A percentile compares a stretch with the other conserved stretches of the same genome.
phyloP scores from a whole-genome alignment of 495 filamentous ascomycete genomes.

The Trichocladium uniseriatum region DNA sequence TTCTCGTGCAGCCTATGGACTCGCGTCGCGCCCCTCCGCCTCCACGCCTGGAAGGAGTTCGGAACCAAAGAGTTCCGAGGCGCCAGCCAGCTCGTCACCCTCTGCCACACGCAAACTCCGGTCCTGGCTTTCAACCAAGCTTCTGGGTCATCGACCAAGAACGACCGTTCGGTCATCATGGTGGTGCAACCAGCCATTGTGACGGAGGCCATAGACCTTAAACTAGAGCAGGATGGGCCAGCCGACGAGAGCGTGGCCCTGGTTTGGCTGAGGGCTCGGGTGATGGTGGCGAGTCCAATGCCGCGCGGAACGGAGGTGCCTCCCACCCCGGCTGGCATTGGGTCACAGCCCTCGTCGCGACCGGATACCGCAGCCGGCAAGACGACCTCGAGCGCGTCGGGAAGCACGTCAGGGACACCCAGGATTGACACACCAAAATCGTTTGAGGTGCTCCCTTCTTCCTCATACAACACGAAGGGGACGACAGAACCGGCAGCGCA shows the following conservation, averaged over 20 bases:
- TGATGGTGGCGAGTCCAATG: conserved; percentile 2
- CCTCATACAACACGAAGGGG: background rate
- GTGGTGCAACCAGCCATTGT: conserved; percentile 5
- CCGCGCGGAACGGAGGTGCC: background rate
- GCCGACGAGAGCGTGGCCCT: background rate
- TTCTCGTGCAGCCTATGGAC: conserved; percentile 14
- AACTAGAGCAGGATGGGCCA: background rate
- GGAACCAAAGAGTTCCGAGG: background rate
- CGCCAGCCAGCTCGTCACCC: background rate
- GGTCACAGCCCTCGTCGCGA: background rate
- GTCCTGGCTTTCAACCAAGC: background rate
- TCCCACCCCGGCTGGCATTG: background rate
- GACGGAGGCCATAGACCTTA: background rate
- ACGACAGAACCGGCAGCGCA: no score
- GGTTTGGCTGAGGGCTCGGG: conserved; percentile 6
- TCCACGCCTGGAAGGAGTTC: conserved; percentile 5
- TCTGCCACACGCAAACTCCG: conserved; percentile 1
- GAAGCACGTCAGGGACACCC: background rate
- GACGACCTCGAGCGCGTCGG: background rate
- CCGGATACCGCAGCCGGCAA: background rate
- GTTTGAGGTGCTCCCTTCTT: background rate
- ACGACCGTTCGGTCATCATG: background rate
- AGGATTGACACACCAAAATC: background rate
- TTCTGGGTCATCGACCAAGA: background rate
- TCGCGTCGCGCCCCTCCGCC: background rate